phyloP scores from a whole-genome alignment of 2,329 filamentous ascomycete genomes.

The Bipolaris cookei region DNA sequence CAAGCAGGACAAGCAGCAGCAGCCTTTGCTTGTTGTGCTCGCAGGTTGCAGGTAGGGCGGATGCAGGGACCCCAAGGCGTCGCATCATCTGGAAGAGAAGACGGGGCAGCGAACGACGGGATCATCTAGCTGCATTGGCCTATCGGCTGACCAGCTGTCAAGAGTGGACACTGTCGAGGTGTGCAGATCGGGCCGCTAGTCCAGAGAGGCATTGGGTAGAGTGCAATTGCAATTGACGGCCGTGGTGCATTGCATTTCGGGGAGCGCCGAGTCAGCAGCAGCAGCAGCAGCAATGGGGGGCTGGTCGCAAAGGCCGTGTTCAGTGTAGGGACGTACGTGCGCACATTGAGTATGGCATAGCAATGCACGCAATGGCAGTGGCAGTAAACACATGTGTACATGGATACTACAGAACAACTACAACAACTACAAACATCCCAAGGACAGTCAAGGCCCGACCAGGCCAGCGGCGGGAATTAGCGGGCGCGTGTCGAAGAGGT shows the following conservation, averaged over 20 bases:
- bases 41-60: slow-evolving; percentile 36
- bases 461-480: slow-evolving; percentile 23
- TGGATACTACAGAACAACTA: no score
- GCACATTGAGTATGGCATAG: no score
- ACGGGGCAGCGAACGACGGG: slow-evolving; percentile 36
- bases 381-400: no score
- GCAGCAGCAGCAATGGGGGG: no score
- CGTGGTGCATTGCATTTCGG: no score
- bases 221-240: neutral
- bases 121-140: slow-evolving; percentile 43
- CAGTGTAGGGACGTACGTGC: no score
- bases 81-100: slow-evolving; percentile 20
- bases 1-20: slow-evolving; percentile 33
- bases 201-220: neutral
- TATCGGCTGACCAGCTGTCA: slow-evolving; percentile 40
- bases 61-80: slow-evolving; percentile 41
- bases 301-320: no score
- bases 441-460: neutral
- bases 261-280: slow-evolving; percentile 9
- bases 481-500: slow-evolving; percentile 22
- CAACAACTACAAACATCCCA: slow-evolving; percentile 15
- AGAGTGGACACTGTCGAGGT: slow-evolving; percentile 13
- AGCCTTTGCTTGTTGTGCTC: slow-evolving; percentile 14
- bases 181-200: slow-evolving; percentile 38
- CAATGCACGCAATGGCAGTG: no score